A percentile compares a stretch with the other conserved stretches of the same genome.
Conservation (phyloP, 169 alveolate species). For the Plasmodium billcollinsi region DNA sequence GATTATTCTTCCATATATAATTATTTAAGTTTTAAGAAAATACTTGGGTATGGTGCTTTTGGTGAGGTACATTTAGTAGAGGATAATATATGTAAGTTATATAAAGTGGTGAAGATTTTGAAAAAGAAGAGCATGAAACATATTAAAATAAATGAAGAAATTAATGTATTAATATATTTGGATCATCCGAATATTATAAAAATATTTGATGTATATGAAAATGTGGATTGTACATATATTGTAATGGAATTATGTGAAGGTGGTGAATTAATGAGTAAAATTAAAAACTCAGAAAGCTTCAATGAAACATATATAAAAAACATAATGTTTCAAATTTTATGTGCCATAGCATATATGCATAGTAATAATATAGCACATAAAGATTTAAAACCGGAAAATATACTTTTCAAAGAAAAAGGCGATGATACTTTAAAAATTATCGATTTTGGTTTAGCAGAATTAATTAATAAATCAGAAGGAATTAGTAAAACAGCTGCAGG, state of each 20-base stretch:
- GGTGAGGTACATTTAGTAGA: constrained; percentile 86
- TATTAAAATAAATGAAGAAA: constrained; percentile 74
- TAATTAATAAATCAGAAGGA: constrained; percentile 80
- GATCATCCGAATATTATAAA: constrained; percentile 95
- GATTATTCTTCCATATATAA: constrained; percentile 66
- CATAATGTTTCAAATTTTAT: constrained; percentile 93
- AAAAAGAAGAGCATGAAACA: constrained; percentile 73
- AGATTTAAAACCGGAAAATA: constrained; percentile 87
- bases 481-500: constrained; percentile 87
- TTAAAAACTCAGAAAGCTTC: constrained; percentile 91
- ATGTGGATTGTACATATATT: constrained; percentile 91
- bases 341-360: constrained; percentile 96
- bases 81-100: constrained; percentile 71
- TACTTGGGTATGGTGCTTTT: constrained; percentile 84
- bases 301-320: constrained; percentile 92
- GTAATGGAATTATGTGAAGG: constrained; percentile 96
- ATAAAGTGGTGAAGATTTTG: constrained; percentile 68
- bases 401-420: constrained; percentile 78
- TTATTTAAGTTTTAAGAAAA: constrained; percentile 79
- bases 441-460: constrained; percentile 84
- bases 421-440: constrained; percentile 81
- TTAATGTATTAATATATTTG: constrained; percentile 78
- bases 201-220: constrained; percentile 94
- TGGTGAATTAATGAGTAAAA: constrained; percentile 97
- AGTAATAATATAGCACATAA: constrained; percentile 86